Evolutionary conservation across 208 protist species (phyloP), one percentile per base, ranked within the genome.

Genomic region (Leishmania mexicana): DNA sequence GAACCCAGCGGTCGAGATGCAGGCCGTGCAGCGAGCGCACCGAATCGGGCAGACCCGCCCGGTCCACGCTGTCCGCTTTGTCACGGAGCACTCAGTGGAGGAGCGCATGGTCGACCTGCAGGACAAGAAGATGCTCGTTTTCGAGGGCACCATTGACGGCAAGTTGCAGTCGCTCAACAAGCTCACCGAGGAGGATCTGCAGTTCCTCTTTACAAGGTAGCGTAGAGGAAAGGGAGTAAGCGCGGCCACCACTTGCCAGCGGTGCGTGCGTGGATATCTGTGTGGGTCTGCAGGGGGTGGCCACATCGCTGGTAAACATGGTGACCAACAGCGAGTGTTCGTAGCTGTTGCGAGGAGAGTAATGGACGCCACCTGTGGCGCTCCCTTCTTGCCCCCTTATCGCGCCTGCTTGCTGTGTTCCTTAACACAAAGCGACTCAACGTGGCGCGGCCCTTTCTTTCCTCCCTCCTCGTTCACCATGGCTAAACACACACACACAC

Each of bases 1-100:
- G 97, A 99, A 99, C 89, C 96, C 96, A 19, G 97, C 99, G 70
- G 95, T 98, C 71, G 99, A 99, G 88, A 94, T 99, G 89, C 99
- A 99, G 87, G 99, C 99, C 15, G 93, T 99, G 82, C 98, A 99
- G 81, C 86, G 99, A 51, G 98, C 98, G n/a, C 99, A 99, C 88
- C 94, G 99, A 58, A 99, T 99, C 85, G 99, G 99, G 35, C 99
- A 99, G 88, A 99, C 84, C n/a, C 95, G 96, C 68, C 96, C 94
- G 8, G 99, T 99, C 1, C 96, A 89, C 60, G 97, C 99, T 31
- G 98, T 99, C 40, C 93, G 99, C 68, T 98, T 99, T 62, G 94
- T 99, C 10, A 99, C 98, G 35, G 95, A 98, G 71, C 84, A 90
- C 77, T 92, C 93, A 47, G 89, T 96, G 38, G 95, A 97, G 84